These are phyloP conservation scores for Xanthoceras sorbifolium DNA, from an alignment of 345 rosid genomes.

Conservation along the genomic window DNA sequence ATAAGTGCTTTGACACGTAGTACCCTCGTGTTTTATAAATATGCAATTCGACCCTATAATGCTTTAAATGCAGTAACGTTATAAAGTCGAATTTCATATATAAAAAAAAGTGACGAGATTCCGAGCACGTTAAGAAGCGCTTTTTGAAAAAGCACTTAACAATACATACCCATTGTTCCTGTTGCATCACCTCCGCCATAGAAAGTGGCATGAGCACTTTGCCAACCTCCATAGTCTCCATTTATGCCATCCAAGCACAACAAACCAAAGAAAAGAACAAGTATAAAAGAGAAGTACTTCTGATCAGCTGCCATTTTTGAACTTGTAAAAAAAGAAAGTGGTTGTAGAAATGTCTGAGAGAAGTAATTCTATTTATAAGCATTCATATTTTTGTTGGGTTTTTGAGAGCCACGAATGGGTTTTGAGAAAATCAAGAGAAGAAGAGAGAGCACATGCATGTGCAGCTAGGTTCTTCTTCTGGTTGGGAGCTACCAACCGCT, in stretches of 20 bases:
- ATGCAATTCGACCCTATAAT: too few relatives aligned
- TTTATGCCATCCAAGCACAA: slow-evolving; percentile 17
- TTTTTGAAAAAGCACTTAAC: neutral
- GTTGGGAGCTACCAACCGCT: slow-evolving; percentile 27
- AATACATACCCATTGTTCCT: slow-evolving; percentile 45
- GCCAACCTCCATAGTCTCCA: slow-evolving; percentile 43
- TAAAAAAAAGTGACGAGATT: too few relatives aligned
- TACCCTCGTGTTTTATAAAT: too few relatives aligned
- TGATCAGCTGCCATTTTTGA: slow-evolving; percentile 26
- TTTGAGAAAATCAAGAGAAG: slow-evolving; percentile 10
- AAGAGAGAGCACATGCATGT: slow-evolving; percentile 22
- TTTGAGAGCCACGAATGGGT: slow-evolving; percentile 4
- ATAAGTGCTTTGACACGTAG: too few relatives aligned
- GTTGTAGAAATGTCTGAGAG: neutral
- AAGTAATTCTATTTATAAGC: slow-evolving; percentile 28
- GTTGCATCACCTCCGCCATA: slow-evolving; percentile 52
- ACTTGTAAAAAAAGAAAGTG: too few relatives aligned
- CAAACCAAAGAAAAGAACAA: slow-evolving; percentile 7
- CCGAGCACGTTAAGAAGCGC: neutral
- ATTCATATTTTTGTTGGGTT: too few relatives aligned
- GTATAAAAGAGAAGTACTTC: neutral
- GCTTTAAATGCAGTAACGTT: too few relatives aligned
- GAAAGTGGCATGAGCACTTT: slow-evolving; percentile 49
- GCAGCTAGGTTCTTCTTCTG: neutral
- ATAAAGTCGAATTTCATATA: too few relatives aligned